These are phyloP conservation scores for Pezicula radicicola DNA, from an alignment of 2,329 filamentous ascomycete species.

Conservation along the genomic window DNA sequence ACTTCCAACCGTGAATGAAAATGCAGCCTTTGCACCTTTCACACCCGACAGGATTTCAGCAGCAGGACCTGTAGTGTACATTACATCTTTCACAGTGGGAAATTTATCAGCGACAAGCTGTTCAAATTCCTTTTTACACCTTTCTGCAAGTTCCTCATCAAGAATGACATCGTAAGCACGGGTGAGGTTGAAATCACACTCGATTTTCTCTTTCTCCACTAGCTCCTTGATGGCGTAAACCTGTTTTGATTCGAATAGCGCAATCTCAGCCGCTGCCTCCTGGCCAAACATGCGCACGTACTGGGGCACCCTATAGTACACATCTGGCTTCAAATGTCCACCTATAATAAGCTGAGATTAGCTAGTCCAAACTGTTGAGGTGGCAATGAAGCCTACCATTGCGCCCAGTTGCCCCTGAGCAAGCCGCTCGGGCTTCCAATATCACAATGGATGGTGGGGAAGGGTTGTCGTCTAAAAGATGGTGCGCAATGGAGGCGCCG, in stretches of 20 bases:
- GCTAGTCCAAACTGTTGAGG: no score
- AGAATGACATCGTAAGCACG: slow-evolving; percentile 34
- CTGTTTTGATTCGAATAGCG: slow-evolving; percentile 35
- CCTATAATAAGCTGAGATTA: slow-evolving; percentile 18
- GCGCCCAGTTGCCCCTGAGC: slow-evolving; percentile 40
- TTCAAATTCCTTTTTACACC: background rate
- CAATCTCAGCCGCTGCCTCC: slow-evolving; percentile 29
- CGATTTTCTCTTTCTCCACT: slow-evolving; percentile 33
- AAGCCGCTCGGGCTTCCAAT: slow-evolving; percentile 35
- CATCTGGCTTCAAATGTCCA: slow-evolving; percentile 39
- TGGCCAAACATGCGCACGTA: slow-evolving; percentile 12
- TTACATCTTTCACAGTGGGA: background rate
- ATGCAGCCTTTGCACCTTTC: slow-evolving; percentile 4
- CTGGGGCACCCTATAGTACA: slow-evolving; percentile 33
- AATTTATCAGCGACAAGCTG: background rate
- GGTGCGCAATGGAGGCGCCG: slow-evolving; percentile 12
- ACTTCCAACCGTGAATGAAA: slow-evolving; percentile 2
- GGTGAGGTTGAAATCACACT: slow-evolving; percentile 36
- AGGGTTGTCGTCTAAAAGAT: slow-evolving; percentile 25
- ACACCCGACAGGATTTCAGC: slow-evolving; percentile 7
- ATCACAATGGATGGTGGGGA: slow-evolving; percentile 28
- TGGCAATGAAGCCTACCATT: slow-evolving; percentile 28
- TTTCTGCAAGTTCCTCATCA: slow-evolving; percentile 27
- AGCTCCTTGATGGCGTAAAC: slow-evolving; percentile 32
- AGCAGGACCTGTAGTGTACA: background rate